These are phyloP conservation scores for Aurifilum marmelostoma DNA, from an alignment of 2,329 filamentous ascomycete species.

Conservation along the genomic window DNA sequence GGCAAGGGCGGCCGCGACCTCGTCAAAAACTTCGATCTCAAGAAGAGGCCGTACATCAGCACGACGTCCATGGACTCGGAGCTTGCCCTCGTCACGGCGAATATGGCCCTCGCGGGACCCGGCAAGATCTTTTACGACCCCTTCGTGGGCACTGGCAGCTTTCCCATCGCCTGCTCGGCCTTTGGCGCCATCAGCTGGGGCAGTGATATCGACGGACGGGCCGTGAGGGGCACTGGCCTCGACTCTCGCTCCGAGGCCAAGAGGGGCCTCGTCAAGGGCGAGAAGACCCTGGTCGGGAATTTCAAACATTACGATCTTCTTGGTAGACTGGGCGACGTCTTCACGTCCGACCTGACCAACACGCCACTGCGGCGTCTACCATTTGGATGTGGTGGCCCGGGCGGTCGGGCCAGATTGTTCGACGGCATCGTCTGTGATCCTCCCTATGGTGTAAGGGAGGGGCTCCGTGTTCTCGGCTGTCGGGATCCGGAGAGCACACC, in stretches of 20 bases:
- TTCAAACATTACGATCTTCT: slow-evolving; percentile 81
- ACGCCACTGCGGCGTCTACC: slow-evolving; percentile 66
- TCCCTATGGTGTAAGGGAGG: slow-evolving; percentile 93
- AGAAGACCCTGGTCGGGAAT: slow-evolving; percentile 65
- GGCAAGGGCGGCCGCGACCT: slow-evolving; percentile 68
- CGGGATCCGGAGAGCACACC: slow-evolving; percentile 66
- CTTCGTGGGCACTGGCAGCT: slow-evolving; percentile 93
- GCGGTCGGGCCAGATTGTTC: slow-evolving; percentile 55
- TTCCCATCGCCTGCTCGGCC: slow-evolving; percentile 85
- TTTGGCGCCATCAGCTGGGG: slow-evolving; percentile 85
- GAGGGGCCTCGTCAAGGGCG: slow-evolving; percentile 33
- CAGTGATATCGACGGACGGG: slow-evolving; percentile 91
- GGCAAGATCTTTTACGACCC: slow-evolving; percentile 92
- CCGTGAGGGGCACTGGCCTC: slow-evolving; percentile 69
- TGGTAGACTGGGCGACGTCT: slow-evolving; percentile 71
- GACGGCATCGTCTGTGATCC: slow-evolving; percentile 96
- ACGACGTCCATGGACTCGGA: slow-evolving; percentile 98
- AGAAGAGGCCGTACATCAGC: slow-evolving; percentile 90
- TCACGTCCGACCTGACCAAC: slow-evolving; percentile 87
- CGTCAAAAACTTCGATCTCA: slow-evolving; percentile 79
- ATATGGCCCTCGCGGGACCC: slow-evolving; percentile 79
- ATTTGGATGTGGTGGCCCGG: slow-evolving; percentile 35
- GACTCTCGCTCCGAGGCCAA: slow-evolving; percentile 48
- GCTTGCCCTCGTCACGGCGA: slow-evolving; percentile 86
- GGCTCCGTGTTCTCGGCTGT: slow-evolving; percentile 81